phyloP scores from a whole-genome alignment of 129 eudicot genomes.

The Logfia minima region DNA sequence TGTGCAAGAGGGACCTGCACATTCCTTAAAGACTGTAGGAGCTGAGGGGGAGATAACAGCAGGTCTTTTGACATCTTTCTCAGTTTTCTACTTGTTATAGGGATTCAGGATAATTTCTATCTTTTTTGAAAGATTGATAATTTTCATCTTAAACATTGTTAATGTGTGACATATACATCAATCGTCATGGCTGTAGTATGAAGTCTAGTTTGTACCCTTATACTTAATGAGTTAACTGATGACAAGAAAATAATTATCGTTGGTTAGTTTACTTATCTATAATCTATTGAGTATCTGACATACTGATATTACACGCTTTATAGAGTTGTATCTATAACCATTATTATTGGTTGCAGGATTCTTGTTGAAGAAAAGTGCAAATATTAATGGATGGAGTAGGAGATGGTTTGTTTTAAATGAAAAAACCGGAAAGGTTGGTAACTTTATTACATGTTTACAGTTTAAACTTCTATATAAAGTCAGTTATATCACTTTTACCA shows the following conservation, averaged over 20 bases:
- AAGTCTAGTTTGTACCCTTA: background rate
- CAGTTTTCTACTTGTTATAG: background rate
- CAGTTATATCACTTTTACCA: background rate
- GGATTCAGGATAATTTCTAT: too few relatives aligned
- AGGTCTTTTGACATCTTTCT: conserved; percentile 38
- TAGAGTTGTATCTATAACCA: background rate
- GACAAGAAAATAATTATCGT: background rate
- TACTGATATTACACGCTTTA: conserved; percentile 2
- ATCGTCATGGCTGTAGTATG: background rate
- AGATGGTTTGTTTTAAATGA: conserved; percentile 91
- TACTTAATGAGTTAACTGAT: background rate
- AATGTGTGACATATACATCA: background rate
- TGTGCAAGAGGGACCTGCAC: conserved; percentile 65
- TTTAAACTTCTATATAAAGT: background rate
- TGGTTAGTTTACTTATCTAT: background rate
- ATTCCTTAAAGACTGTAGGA: conserved; percentile 67
- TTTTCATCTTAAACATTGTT: background rate
- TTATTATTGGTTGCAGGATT: conserved; percentile 50
- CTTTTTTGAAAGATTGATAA: background rate
- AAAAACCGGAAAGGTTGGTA: conserved; percentile 83
- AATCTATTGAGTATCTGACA: background rate
- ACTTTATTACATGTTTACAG: background rate
- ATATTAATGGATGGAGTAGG: conserved; percentile 78
- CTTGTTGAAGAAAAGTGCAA: conserved; percentile 70
- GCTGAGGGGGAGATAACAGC: conserved; percentile 92